phyloP scores from a whole-genome alignment of 2,329 filamentous ascomycete genomes.

The Myriosclerotinia scirpicola region DNA sequence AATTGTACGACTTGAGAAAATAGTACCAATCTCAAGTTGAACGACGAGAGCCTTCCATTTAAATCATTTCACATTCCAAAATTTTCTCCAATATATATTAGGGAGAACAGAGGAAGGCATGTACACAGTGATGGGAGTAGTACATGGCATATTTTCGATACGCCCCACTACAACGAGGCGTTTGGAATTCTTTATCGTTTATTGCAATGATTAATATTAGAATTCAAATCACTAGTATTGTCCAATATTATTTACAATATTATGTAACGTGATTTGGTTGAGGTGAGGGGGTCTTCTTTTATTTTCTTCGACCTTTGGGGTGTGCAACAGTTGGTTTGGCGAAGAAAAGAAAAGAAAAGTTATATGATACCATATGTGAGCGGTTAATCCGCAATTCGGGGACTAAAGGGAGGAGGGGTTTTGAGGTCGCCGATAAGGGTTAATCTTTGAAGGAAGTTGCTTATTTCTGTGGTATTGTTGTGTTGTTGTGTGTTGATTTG shows the following conservation, averaged over 20 bases:
- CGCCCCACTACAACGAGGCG: too few species aligned
- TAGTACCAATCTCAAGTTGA: not conserved
- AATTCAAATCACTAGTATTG: too few species aligned
- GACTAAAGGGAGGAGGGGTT: not conserved
- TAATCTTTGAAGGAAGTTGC: not conserved
- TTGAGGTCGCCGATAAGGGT: not conserved
- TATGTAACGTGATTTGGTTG: too few species aligned
- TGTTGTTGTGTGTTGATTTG: not conserved
- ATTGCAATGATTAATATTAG: too few species aligned
- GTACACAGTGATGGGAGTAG: too few species aligned
- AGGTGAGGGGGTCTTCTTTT: too few species aligned
- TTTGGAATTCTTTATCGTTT: too few species aligned
- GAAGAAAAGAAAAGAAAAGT: not conserved
- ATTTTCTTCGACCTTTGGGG: too few species aligned
- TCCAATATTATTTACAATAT: too few species aligned
- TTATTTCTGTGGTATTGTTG: not conserved
- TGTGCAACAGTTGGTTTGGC: too few species aligned
- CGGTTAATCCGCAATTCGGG: not conserved
- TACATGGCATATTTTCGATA: too few species aligned
- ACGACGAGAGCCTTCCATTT: not conserved
- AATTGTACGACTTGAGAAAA: not conserved
- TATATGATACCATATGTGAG: not conserved
- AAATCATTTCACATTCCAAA: not conserved
- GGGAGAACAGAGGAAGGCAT: not conserved
- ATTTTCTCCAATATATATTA: not conserved